Base-by-base conservation (phyloP, 768 basidiomycete species). In the Multifurca ochricompacta region DNA sequence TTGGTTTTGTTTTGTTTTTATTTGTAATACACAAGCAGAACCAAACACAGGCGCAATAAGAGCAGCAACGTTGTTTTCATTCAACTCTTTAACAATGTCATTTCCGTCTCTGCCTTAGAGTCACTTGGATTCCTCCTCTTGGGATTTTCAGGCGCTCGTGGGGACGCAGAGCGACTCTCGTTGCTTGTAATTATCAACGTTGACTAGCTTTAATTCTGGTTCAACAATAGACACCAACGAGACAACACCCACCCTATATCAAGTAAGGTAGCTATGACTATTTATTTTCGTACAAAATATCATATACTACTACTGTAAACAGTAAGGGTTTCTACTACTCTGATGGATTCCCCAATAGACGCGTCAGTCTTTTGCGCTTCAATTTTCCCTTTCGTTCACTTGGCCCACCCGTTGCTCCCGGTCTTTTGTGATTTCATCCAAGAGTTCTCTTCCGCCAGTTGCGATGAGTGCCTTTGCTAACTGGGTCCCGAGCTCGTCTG, bases 361-460 rank as follows among this genome's bases (percentile, higher is more conserved):
- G 31, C 46, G 48, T 59, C 52, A 18, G 48, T 46, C 14, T 60
- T 52, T 16, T 44, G 27, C 27, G 42, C 62, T 36, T 67, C 64
- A 16, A 71, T 70, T 44, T 62, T 65, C 23, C 67, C 64, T 43
- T 71, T 62, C 16, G 74, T 27, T 11, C 10, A 16, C 76, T 53
- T 74, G 74, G 6, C 55, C 51, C 25, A 16, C 73, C 48, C 80
- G 69, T 31, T 68, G 70, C 44, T 72, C 76, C 58, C 86, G 74
- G 63, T 90, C 84, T 49, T 65, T 66, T n/a, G 79, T 85, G 61
- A 99, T 88, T 51, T 89, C 88, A 35, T 89, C 83, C 66, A 99
- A 66, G 60, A 99, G 88, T 56, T 74, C 76, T 62, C 75, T 78
- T 18, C 88, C 95, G 0, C 95, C 95, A 1, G 69, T 72, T 8